Evolutionary conservation across 2,329 filamentous ascomycete species (phyloP).

Genomic region (Aspergillus aculeatinus): DNA sequence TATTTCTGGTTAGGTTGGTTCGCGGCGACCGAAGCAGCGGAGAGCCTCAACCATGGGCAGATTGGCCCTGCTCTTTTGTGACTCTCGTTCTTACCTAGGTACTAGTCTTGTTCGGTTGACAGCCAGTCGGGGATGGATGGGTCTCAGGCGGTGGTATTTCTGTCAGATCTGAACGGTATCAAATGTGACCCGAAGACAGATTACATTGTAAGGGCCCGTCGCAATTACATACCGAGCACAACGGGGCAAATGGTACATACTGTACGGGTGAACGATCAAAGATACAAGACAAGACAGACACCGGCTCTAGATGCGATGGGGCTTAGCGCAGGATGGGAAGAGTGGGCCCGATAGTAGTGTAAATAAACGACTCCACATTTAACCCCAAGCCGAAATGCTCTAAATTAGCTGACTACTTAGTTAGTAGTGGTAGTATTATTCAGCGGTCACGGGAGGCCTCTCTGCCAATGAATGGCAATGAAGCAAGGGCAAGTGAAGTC

Average conservation of each 20-base stretch:
- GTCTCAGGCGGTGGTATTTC: constrained; percentile 1
- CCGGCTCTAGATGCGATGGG: background rate
- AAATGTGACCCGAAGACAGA: constrained; percentile 4
- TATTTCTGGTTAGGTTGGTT: constrained; percentile 22
- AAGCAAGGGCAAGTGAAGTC: background rate
- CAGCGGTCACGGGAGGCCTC: constrained; percentile 3
- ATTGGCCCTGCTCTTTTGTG: constrained; percentile 6
- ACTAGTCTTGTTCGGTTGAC: constrained; percentile 10
- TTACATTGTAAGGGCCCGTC: constrained; percentile 13
- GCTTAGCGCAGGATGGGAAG: constrained; percentile 12
- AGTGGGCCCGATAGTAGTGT: constrained; percentile 23
- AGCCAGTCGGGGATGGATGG: constrained; percentile 1
- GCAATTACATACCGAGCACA: constrained; percentile 4
- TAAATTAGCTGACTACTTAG: too few relatives aligned
- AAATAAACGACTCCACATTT: constrained; percentile 27
- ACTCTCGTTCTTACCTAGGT: background rate
- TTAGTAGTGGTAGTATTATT: constrained; percentile 5
- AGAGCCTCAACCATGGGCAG: constrained; percentile 33
- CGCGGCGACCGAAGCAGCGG: constrained; percentile 22
- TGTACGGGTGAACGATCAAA: background rate
- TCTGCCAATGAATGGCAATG: constrained; percentile 4
- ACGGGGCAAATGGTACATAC: constrained; percentile 4
- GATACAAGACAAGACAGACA: background rate
- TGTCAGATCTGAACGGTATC: background rate
- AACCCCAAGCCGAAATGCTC: constrained; percentile 15